Evolutionary conservation across 2,329 filamentous ascomycete species (phyloP).

Genomic region (Beauveria asiatica): DNA sequence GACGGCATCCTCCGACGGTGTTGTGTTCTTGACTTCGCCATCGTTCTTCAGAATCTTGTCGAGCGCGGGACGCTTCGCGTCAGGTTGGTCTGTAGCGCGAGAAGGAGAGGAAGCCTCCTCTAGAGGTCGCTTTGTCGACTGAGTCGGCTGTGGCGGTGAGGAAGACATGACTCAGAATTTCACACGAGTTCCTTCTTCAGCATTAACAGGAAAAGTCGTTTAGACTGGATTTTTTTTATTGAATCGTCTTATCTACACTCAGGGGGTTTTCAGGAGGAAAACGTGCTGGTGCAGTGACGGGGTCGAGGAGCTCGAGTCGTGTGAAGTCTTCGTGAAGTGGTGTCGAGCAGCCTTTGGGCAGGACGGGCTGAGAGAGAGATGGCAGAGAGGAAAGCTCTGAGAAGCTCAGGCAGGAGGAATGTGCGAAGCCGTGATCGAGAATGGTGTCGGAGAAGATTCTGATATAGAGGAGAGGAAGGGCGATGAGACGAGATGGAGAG

Average conservation of each 20-base stretch:
- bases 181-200: neutral
- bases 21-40: constrained; percentile 41
- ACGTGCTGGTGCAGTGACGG: constrained; percentile 74
- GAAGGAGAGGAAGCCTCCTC: constrained; percentile 96
- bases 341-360: constrained; percentile 26
- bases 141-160: constrained; percentile 56
- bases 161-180: constrained; percentile 57
- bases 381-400: constrained; percentile 14
- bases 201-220: constrained; percentile 11
- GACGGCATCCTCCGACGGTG: constrained; percentile 23
- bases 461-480: constrained; percentile 17
- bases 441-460: neutral
- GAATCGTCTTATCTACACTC: constrained; percentile 63
- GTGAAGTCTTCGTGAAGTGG: constrained; percentile 33
- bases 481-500: constrained; percentile 26
- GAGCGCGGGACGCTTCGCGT: constrained; percentile 91
- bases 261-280: constrained; percentile 78
- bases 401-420: constrained; percentile 3
- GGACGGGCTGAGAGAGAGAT: constrained; percentile 23
- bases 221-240: constrained; percentile 32
- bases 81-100: constrained; percentile 82
- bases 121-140: constrained; percentile 81
- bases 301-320: constrained; percentile 34
- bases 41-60: constrained; percentile 79
- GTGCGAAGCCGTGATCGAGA: constrained; percentile 5